Evolutionary conservation across 1,284 basidiomycete genomes (phyloP).

Genomic region (Pterulicium gracile): DNA sequence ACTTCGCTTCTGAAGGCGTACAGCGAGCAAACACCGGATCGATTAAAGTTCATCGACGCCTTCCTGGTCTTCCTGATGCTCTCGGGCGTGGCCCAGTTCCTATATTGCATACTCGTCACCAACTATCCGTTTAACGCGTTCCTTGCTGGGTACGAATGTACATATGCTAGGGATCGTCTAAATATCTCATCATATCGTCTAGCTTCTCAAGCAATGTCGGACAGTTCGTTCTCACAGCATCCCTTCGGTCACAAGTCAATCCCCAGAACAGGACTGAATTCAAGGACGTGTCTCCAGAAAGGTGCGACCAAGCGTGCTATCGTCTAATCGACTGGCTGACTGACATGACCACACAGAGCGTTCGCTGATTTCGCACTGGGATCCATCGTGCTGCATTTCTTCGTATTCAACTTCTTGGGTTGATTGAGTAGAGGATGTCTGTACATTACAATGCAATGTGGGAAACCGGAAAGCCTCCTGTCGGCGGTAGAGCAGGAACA

Average conservation of each 20-base stretch:
- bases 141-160: constrained; percentile 83
- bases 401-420: constrained; percentile 95
- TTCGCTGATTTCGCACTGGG: constrained; percentile 96
- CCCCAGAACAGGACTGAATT: constrained; percentile 74
- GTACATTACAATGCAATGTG: constrained; percentile 2
- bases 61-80: constrained; percentile 92
- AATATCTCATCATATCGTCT: constrained; percentile 5
- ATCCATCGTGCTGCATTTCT: constrained; percentile 93
- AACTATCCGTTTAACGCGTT: constrained; percentile 98
- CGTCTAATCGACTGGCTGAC: constrained; percentile 1
- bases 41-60: constrained; percentile 88
- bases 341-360: constrained; percentile 44
- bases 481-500: not conserved
- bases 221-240: constrained; percentile 93
- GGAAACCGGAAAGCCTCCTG: not conserved
- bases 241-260: constrained; percentile 87
- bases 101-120: constrained; percentile 85
- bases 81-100: constrained; percentile 84
- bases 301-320: constrained; percentile 37
- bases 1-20: constrained; percentile 71
- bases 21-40: constrained; percentile 62
- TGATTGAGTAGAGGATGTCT: too few relatives aligned
- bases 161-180: constrained; percentile 17
- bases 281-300: constrained; percentile 88
- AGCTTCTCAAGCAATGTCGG: constrained; percentile 93